These are phyloP conservation scores for Citrus hindsii DNA, from an alignment of 345 rosid species.

Conservation along the genomic window DNA sequence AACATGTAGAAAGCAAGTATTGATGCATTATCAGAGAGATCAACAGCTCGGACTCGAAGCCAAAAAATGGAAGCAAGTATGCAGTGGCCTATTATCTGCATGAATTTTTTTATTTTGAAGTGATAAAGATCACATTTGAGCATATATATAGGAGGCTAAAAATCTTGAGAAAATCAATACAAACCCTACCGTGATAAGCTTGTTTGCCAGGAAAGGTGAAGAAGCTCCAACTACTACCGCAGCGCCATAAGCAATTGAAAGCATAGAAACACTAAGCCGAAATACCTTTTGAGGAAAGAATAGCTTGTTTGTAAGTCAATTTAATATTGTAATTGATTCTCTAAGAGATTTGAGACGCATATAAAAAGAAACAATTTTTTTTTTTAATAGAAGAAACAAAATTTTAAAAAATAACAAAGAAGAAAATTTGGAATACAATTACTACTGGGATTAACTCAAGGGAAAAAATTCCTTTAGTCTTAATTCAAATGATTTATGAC, in stretches of 20 bases:
- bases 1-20: slow-evolving; percentile 28
- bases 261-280: slow-evolving; percentile 29
- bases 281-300: slow-evolving; percentile 17
- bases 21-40: slow-evolving; percentile 20
- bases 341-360: not conserved
- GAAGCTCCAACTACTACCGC: slow-evolving; percentile 24
- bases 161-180: not conserved
- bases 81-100: slow-evolving; percentile 27
- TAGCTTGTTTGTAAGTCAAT: not conserved
- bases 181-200: slow-evolving; percentile 23
- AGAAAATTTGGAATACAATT: not conserved
- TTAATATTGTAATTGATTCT: not conserved
- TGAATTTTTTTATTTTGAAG: not conserved
- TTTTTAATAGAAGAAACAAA: no score
- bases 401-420: no score
- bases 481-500: not conserved
- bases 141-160: not conserved
- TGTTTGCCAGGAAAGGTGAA: slow-evolving; percentile 16
- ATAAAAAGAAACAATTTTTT: no score
- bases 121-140: not conserved
- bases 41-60: slow-evolving; percentile 22
- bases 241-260: slow-evolving; percentile 28
- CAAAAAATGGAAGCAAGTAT: slow-evolving; percentile 21
- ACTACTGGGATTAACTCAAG: no score
- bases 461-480: no score